Evolutionary conservation across 2,329 filamentous ascomycete genomes (phyloP).

Genomic region (Didymella segeticola): DNA sequence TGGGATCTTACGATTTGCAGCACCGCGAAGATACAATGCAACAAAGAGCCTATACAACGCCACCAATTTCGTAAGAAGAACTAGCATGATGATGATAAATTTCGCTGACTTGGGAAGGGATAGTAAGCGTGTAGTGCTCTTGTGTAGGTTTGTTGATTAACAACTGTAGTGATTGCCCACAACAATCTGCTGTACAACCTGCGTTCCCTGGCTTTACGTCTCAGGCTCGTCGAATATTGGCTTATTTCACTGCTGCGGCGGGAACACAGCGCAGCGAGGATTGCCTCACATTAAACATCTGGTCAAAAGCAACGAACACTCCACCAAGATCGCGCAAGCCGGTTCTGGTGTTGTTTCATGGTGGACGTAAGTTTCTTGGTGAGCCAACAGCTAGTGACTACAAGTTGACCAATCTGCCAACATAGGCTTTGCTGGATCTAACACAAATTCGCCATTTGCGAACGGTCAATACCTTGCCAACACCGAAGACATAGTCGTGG

Average conservation of each 20-base stretch:
- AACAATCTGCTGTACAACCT: conserved; percentile 27
- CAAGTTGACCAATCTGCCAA: background rate
- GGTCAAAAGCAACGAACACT: conserved; percentile 34
- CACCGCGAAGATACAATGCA: conserved; percentile 26
- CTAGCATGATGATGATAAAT: background rate
- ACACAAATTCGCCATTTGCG: conserved; percentile 47
- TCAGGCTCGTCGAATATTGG: conserved; percentile 26
- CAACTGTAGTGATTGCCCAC: conserved; percentile 25
- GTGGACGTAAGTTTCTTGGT: conserved; percentile 45
- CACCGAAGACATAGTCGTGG: conserved; percentile 50
- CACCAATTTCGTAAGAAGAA: conserved; percentile 17
- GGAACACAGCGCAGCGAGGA: conserved; percentile 35
- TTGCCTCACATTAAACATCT: conserved; percentile 42
- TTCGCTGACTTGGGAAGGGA: conserved; percentile 13
- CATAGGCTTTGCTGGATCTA: conserved; percentile 45
- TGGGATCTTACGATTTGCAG: conserved; percentile 39
- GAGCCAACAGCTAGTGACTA: background rate
- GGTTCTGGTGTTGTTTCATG: conserved; percentile 53
- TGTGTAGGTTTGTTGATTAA: conserved; percentile 6
- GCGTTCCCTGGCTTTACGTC: conserved; percentile 32
- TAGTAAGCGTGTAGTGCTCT: conserved; percentile 8
- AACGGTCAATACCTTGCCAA: conserved; percentile 46
- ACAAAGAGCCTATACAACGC: conserved; percentile 19
- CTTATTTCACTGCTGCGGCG: conserved; percentile 25
- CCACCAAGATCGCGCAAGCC: conserved; percentile 36